Conservation (phyloP, 2,329 filamentous ascomycete genomes). For the Fusarium begoniae region DNA sequence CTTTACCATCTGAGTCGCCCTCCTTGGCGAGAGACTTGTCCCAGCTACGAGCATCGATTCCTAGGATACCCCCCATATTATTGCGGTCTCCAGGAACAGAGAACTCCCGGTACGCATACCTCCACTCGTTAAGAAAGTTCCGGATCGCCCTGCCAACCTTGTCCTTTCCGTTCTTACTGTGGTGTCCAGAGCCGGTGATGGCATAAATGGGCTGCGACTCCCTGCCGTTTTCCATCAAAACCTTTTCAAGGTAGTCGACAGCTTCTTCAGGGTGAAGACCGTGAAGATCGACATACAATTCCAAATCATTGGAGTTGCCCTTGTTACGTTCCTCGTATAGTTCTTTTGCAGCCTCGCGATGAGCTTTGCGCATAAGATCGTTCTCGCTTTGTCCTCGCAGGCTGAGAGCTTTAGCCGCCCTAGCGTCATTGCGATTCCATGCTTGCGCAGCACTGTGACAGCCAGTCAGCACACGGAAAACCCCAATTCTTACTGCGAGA, state of each 20-base stretch:
- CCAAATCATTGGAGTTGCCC: slow-evolving; percentile 65
- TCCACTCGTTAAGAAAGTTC: slow-evolving; percentile 92
- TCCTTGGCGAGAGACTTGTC: slow-evolving; percentile 68
- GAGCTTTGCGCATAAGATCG: slow-evolving; percentile 94
- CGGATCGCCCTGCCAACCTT: slow-evolving; percentile 96
- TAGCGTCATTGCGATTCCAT: slow-evolving; percentile 97
- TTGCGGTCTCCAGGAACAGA: slow-evolving; percentile 92
- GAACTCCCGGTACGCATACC: slow-evolving; percentile 95
- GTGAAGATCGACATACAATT: slow-evolving; percentile 95
- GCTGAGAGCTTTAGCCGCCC: slow-evolving; percentile 93
- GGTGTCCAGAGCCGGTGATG: slow-evolving; percentile 95
- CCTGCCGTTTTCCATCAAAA: slow-evolving; percentile 82
- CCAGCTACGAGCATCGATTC: slow-evolving; percentile 73
- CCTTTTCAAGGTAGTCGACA: slow-evolving; percentile 89
- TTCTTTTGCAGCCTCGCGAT: slow-evolving; percentile 90
- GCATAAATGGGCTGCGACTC: slow-evolving; percentile 85
- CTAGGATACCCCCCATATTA: slow-evolving; percentile 79
- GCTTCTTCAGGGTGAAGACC: slow-evolving; percentile 99
- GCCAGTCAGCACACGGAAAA: background rate
- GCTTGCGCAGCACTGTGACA: slow-evolving; percentile 84
- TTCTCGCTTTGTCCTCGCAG: slow-evolving; percentile 96
- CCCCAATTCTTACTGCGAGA: background rate
- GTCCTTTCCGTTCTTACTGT: slow-evolving; percentile 98
- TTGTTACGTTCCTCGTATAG: slow-evolving; percentile 95
- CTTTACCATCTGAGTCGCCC: slow-evolving; percentile 51